Base-by-base conservation (phyloP, 2,329 filamentous ascomycete species). In the Penicillium frequentans region DNA sequence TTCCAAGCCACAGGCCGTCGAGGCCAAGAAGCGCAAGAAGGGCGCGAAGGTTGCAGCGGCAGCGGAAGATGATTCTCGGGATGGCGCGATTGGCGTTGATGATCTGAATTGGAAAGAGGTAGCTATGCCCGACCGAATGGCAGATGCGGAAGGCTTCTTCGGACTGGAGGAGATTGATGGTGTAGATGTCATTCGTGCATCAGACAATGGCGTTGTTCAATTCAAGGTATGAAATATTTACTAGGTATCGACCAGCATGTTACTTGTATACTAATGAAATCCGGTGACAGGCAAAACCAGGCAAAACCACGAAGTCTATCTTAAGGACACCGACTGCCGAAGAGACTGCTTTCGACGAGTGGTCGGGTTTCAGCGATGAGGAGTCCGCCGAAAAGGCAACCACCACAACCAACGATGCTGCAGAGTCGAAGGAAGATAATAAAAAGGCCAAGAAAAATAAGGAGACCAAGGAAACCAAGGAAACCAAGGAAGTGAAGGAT, bases 131-230 rank as follows among this genome's bases (percentile, higher is more conserved):
- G 90, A 93, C 69, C 86, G 89, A 70, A 81, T 93, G 65, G 87
- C 93, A 46, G 91, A 97, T 76, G 90, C 90, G n/a, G 92, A 96
- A 62, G 95, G 95, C 0, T 97, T 99, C 73, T 96, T 88, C 67
- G 92, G 90, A 0, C 78, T 99, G 1, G 92, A 99, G 68, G 93
- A 98, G 68, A 88, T 98, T 47, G 90, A 96, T 16, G 91, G 90
- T 51, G 90, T 99, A 1, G 90, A 96, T 29, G 82, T 99, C n/a
- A 79, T 96, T 43, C 85, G 83, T 60, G 77, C 81, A 24, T 81
- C 88, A 29, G 86, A 86, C 8, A 77, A 81, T 52, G 81, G 77
- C 35, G 66, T 74, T 37, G 54, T 80, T 42, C 70, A 72, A 54
- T 80, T 78, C 61, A 75, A 74, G 72, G 77, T 77, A 52, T 45